Evolutionary conservation across 495 filamentous ascomycete genomes (phyloP).

Genomic region (Xylaria nigripes): DNA sequence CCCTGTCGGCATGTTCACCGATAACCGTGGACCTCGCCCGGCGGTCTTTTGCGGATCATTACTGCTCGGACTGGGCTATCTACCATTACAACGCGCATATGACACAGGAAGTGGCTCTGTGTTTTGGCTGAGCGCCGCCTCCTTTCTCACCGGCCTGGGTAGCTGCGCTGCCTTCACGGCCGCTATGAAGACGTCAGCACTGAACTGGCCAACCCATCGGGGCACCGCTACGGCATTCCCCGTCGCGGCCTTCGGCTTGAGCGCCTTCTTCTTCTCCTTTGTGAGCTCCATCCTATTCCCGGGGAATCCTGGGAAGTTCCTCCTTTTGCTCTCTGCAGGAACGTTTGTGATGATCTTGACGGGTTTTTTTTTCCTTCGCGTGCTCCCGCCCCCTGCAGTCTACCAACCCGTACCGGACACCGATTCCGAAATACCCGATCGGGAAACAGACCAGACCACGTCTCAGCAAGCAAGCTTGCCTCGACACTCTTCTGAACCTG

Average conservation of each 20-base stretch:
- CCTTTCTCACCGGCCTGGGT: slow-evolving; percentile 76
- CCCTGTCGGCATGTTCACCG: slow-evolving; percentile 80
- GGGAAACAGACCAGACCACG: slow-evolving; percentile 52
- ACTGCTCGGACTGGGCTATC: slow-evolving; percentile 68
- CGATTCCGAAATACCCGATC: slow-evolving; percentile 39
- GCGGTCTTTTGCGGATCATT: slow-evolving; percentile 67
- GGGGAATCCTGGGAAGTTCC: slow-evolving; percentile 69
- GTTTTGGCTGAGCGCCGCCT: slow-evolving; percentile 66
- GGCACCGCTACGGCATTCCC: slow-evolving; percentile 94
- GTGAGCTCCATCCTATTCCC: slow-evolving; percentile 73
- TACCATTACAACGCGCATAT: slow-evolving; percentile 61
- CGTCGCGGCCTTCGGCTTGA: slow-evolving; percentile 84
- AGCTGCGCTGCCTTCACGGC: slow-evolving; percentile 81
- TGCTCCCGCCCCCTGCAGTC: slow-evolving; percentile 52
- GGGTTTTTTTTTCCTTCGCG: slow-evolving; percentile 72
- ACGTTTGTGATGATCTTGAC: slow-evolving; percentile 66
- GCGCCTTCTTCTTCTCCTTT: slow-evolving; percentile 90
- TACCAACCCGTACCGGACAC: slow-evolving; percentile 59
- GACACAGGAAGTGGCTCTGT: slow-evolving; percentile 58
- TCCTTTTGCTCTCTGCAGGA: slow-evolving; percentile 72
- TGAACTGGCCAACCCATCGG: slow-evolving; percentile 86
- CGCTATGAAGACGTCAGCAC: slow-evolving; percentile 77
- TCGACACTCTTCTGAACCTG: slow-evolving; percentile 49
- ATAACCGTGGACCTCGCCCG: slow-evolving; percentile 70
- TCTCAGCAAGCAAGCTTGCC: slow-evolving; percentile 46